Base-by-base conservation (phyloP, 352 stramenopile species). In the Phytophthora constricta region DNA sequence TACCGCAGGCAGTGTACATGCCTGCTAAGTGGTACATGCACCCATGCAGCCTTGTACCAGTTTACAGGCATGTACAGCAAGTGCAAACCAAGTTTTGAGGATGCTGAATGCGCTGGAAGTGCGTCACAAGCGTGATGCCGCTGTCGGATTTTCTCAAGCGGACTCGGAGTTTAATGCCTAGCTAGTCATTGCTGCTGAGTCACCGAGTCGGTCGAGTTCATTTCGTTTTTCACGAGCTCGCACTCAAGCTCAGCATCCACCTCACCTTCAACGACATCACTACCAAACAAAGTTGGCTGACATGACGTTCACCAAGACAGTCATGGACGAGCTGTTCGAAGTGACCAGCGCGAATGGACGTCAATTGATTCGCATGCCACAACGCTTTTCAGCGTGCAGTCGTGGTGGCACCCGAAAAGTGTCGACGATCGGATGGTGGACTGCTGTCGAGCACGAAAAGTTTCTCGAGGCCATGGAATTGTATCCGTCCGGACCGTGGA, bases 401-500 rank as follows among this genome's bases (percentile, higher is more conserved):
- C 2, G 17, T 7, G 17, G 17, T 14, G 17, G 37, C n/a, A n/a
- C n/a, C n/a, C 37, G 37, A 17, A 45, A 20, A 19, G 10, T 14
- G 37, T 45, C 37, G 10, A 45, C 37, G 17, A 45, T 20, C 17
- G 37, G 37, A 14, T 45, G 37, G 43, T 64, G 57, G 57, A 64
- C 57, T 4, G 25, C 13, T 23, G 57, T 62, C n/a, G 77, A 86
- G 56, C 77, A 84, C 56, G 72, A 68, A 25, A 68, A 67, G 22
- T 86, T 84, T 63, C 73, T 84, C 28, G 68, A 81, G n/a, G 77
- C 69, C n/a, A 63, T 82, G 17, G 61, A 73, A 49, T 27, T 73
- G 27, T 79, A 73, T 34, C 77, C 77, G 28, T 70, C 60, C 0
- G 77, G 77, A 3, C 77, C 75, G 45, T 86, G 77, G 77, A 82